These are phyloP conservation scores for Ligustrum vulgare DNA, from an alignment of 257 asterid genomes.

Conservation along the genomic window DNA sequence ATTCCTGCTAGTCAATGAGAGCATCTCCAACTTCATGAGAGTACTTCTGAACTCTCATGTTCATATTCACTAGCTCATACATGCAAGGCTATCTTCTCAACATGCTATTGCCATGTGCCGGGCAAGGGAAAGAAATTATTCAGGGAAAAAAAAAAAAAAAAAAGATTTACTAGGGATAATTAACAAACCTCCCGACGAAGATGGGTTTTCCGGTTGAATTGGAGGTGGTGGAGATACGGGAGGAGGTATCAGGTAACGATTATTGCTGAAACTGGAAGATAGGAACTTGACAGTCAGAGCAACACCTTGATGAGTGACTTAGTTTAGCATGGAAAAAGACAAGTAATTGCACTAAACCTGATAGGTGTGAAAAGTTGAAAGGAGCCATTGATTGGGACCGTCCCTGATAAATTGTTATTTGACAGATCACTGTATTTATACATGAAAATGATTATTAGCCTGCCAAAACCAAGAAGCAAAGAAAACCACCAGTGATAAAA, in stretches of 20 bases:
- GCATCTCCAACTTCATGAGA: background rate
- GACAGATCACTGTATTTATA: slow-evolving; percentile 85
- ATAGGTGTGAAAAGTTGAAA: slow-evolving; percentile 89
- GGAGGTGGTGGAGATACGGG: slow-evolving; percentile 84
- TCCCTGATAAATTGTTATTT: slow-evolving; percentile 60
- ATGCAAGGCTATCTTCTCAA: background rate
- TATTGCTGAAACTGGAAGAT: slow-evolving; percentile 63
- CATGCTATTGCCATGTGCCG: background rate
- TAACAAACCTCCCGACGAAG: slow-evolving; percentile 51
- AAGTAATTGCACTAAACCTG: slow-evolving; percentile 53
- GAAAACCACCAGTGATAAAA: background rate
- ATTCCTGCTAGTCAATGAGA: background rate
- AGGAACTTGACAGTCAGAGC: slow-evolving; percentile 28
- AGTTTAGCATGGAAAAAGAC: background rate
- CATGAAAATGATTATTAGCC: slow-evolving; percentile 23
- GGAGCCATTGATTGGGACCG: slow-evolving; percentile 82
- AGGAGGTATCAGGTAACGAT: slow-evolving; percentile 39
- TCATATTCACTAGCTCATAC: slow-evolving; percentile 1
- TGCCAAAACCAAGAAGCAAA: slow-evolving; percentile 10
- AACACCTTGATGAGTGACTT: slow-evolving; percentile 21
- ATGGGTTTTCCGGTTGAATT: slow-evolving; percentile 45
- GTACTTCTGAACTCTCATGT: background rate
- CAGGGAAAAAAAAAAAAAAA: background rate
- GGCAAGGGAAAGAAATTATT: background rate
- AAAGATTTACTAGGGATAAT: background rate